Percentiles rank a stretch among this genome's conserved stretches.
These are phyloP conservation scores for Gloeophyllum trabeum DNA, from an alignment of 768 basidiomycete genomes.

Conservation along the genomic window DNA sequence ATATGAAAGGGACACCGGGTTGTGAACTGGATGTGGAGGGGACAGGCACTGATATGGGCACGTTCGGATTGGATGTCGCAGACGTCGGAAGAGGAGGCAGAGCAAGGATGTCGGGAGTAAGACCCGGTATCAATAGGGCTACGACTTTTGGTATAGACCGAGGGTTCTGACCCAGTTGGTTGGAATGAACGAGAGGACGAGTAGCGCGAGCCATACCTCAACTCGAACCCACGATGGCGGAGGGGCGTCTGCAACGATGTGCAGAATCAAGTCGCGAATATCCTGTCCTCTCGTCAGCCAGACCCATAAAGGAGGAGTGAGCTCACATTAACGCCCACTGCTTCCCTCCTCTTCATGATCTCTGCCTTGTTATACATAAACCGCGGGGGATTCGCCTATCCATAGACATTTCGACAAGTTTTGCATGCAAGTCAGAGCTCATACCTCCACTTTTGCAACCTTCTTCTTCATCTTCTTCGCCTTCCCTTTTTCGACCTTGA, in stretches of 20 bases:
- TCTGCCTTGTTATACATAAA: conserved; percentile 79
- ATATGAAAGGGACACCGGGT: conserved; percentile 51
- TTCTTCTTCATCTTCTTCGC: neutral
- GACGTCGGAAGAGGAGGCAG: conserved; percentile 64
- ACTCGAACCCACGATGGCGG: conserved; percentile 81
- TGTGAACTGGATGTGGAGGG: conserved; percentile 22
- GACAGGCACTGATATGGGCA: conserved; percentile 36
- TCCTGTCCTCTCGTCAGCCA: conserved; percentile 38
- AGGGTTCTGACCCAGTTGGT: conserved; percentile 41
- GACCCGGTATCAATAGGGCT: conserved; percentile 73
- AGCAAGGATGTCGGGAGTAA: conserved; percentile 64
- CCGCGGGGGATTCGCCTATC: conserved; percentile 44
- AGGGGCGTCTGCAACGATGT: conserved; percentile 74
- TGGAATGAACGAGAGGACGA: neutral
- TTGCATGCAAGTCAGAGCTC: neutral
- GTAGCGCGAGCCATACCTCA: conserved; percentile 37
- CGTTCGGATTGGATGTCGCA: conserved; percentile 43
- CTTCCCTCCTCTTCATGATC: conserved; percentile 59
- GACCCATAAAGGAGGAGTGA: neutral
- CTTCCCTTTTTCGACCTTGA: neutral
- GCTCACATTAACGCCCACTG: conserved; percentile 75
- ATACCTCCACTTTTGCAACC: neutral
- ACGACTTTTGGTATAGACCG: conserved; percentile 70
- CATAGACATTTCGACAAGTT: neutral
- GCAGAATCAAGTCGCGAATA: conserved; percentile 75